A percentile compares a stretch with the other conserved stretches of the same genome.
phyloP scores from a whole-genome alignment of 805 yeast genomes.

The Candida orba region DNA sequence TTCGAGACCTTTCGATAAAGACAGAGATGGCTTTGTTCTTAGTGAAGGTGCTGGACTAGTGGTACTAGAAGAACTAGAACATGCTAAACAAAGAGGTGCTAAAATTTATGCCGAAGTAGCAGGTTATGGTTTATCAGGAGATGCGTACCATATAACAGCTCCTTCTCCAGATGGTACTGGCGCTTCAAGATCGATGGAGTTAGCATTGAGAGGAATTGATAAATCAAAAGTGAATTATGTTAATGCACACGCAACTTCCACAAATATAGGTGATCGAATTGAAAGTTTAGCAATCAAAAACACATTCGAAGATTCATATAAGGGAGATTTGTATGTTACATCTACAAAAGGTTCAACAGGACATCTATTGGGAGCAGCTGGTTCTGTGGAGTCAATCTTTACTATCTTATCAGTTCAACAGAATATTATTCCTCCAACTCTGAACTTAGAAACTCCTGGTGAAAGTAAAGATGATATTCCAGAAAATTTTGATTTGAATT shows the following conservation, averaged over 20 bases:
- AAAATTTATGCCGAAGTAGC: constrained; percentile 70
- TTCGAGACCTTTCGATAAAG: constrained; percentile 80
- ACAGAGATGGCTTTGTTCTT: constrained; percentile 80
- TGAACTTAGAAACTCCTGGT: constrained; percentile 55
- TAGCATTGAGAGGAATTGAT: constrained; percentile 50
- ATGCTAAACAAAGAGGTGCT: constrained; percentile 60
- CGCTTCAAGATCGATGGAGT: constrained; percentile 73
- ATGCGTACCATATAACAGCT: constrained; percentile 89
- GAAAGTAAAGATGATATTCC: constrained; percentile 34
- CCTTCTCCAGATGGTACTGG: constrained; percentile 82
- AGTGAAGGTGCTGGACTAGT: constrained; percentile 90
- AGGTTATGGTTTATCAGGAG: constrained; percentile 91
- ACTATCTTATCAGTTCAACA: constrained; percentile 59
- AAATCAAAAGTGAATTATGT: constrained; percentile 59
- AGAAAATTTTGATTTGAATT: constrained; percentile 43
- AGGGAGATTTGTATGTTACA: constrained; percentile 43
- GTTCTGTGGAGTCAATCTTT: constrained; percentile 85
- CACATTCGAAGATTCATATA: constrained; percentile 34
- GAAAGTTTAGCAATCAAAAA: constrained; percentile 69
- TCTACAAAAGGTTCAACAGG: constrained; percentile 93
- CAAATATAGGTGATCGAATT: constrained; percentile 81
- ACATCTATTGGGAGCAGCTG: constrained; percentile 93
- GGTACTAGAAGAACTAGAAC: constrained; percentile 68
- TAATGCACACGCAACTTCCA: constrained; percentile 97
- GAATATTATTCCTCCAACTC: constrained; percentile 66